Base-by-base conservation (phyloP, 305 asterid species). In the Stenogyne calaminthoides region DNA sequence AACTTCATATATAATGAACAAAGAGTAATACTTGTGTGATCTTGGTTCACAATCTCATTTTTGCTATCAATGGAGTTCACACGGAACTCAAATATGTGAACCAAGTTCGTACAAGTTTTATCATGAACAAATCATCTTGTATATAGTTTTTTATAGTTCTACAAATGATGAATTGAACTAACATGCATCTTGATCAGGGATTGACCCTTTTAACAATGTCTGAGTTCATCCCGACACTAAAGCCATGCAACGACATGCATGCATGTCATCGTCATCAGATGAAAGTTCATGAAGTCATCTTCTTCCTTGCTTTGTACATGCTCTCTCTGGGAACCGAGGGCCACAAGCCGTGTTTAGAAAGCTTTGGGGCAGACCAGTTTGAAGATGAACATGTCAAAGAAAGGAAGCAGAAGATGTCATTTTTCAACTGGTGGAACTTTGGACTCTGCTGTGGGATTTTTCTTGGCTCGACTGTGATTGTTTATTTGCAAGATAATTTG, bases 311-410 rank as follows among this genome's bases (percentile, higher is more conserved):
- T 5, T 47, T 65, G 3, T 65, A 65, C 70, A 44, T 65, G 58
- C 70, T 65, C 70, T 65, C 70, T 46, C n/a, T 65, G 7, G 70
- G 58, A 44, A 65, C 70, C 2, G 70, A 58, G 18, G 70, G 70
- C 18, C 70, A 65, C 58, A 65, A 65, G 58, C 70, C 70, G 1
- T 65, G 70, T 7, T 65, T 65, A 42, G 70, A 65, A 7, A 65
- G 70, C 51, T 65, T 65, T n/a, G 70, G 70, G 0, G 70, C 70
- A 2, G 40, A 65, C 57, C 70, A 65, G 70, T 65, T 65, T 65
- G 70, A 65, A 7, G 36, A 20, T 5, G 58, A 46, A 6, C 14
- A 65, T 46, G 19, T 1, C 42, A 46, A 25, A 65, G 70, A 65
- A 25, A 65, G 70, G 70, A 44, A 22, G 25, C 70, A 65, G 22